Percentiles rank a stretch among this genome's conserved stretches.
phyloP scores from a whole-genome alignment of 2,329 filamentous ascomycete genomes.

The Microdochium paspali region DNA sequence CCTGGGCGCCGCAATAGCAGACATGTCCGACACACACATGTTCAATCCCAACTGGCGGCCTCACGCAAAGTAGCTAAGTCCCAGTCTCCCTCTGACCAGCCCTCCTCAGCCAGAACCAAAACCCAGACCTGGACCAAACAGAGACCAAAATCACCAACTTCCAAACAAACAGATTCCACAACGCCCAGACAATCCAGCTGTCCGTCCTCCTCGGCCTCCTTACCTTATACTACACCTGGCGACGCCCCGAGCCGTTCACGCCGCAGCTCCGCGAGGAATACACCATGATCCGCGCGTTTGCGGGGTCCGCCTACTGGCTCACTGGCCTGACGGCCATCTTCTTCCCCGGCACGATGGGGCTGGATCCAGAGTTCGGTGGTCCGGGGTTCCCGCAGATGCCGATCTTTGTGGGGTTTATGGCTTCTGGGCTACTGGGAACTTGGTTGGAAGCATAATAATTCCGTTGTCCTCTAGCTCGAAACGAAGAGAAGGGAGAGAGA shows the following conservation, averaged over 20 bases:
- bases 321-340: conserved; percentile 25
- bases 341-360: conserved; percentile 27
- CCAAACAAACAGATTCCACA: conserved; percentile 24
- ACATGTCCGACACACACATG: conserved; percentile 30
- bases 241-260: conserved; percentile 5
- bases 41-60: conserved; percentile 34
- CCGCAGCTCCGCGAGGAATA: conserved; percentile 18
- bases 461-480: too few relatives aligned
- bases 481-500: too few relatives aligned
- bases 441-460: conserved; percentile 3
- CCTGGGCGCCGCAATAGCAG: conserved; percentile 26
- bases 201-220: conserved; percentile 25
- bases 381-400: conserved; percentile 28
- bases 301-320: conserved; percentile 30
- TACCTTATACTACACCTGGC: conserved; percentile 30
- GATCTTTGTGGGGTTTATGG: conserved; percentile 13
- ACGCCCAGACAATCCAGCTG: conserved; percentile 30
- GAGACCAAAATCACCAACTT: conserved; percentile 2
- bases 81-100: not conserved
- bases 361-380: conserved; percentile 33
- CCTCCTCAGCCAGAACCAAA: not conserved
- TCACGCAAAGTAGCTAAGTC: conserved; percentile 26
- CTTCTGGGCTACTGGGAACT: conserved; percentile 1
- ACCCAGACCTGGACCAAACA: not conserved
- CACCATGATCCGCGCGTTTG: conserved; percentile 21